Conservation (phyloP, 345 rosid species). For the Ceriops tagal region DNA sequence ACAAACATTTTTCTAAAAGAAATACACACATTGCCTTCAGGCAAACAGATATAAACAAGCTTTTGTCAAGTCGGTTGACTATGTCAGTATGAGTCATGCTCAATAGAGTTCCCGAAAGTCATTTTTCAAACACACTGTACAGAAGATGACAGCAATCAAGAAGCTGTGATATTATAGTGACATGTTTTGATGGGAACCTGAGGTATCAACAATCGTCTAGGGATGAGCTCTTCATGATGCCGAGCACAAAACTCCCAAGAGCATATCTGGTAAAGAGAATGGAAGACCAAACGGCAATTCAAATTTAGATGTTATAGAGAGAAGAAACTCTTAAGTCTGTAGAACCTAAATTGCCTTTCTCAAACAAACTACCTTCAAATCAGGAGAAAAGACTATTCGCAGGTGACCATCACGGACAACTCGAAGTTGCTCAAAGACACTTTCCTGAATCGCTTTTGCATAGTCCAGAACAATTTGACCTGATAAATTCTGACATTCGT, state of each 20-base stretch:
- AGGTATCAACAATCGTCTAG: constrained; percentile 80
- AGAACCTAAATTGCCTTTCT: neutral
- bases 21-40: neutral
- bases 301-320: neutral
- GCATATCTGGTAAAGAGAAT: constrained; percentile 53
- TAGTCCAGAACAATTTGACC: constrained; percentile 96
- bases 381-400: constrained; percentile 89
- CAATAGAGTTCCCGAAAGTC: neutral
- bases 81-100: neutral
- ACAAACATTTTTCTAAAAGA: too few species aligned
- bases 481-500: constrained; percentile 79
- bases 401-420: constrained; percentile 99
- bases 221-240: constrained; percentile 96
- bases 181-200: constrained; percentile 48
- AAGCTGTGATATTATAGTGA: neutral
- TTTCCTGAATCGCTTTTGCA: constrained; percentile 98
- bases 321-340: neutral
- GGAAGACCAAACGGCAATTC: neutral
- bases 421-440: constrained; percentile 98
- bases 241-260: constrained; percentile 99
- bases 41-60: neutral
- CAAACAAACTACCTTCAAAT: constrained; percentile 59
- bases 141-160: neutral
- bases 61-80: too few species aligned
- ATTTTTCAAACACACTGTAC: neutral